Conservation (phyloP, 108 stramenopile genomes). For the Seminavis robusta region DNA sequence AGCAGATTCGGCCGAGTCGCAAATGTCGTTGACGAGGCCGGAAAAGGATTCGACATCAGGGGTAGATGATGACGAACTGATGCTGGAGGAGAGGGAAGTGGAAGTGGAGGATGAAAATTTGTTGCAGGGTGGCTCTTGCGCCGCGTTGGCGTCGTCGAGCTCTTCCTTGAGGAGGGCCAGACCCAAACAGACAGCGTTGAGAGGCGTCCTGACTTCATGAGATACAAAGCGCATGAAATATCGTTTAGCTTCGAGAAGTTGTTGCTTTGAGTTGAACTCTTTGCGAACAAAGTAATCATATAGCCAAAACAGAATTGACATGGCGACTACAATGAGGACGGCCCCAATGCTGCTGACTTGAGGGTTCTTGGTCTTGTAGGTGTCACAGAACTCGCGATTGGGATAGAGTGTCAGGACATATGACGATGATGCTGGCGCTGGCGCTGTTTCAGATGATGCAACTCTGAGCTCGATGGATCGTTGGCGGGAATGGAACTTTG, state of each 20-base stretch:
- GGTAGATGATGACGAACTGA: too few relatives aligned
- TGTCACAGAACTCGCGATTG: slow-evolving; percentile 15
- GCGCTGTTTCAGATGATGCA: too few relatives aligned
- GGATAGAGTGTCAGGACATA: too few relatives aligned
- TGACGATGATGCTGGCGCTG: too few relatives aligned
- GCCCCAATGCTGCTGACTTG: slow-evolving; percentile 16
- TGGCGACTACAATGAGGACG: slow-evolving; percentile 24
- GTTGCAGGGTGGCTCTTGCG: too few relatives aligned
- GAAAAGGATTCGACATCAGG: too few relatives aligned
- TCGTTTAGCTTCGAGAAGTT: slow-evolving; percentile 37
- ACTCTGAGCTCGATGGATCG: too few relatives aligned
- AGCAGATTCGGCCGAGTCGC: slow-evolving; percentile 17
- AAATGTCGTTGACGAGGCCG: too few relatives aligned
- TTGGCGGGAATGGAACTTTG: too few relatives aligned
- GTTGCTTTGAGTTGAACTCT: slow-evolving; percentile 30
- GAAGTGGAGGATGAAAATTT: too few relatives aligned
- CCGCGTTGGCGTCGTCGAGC: slow-evolving; percentile 4
- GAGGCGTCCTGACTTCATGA: slow-evolving; percentile 37
- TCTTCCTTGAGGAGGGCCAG: slow-evolving; percentile 27
- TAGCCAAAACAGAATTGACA: slow-evolving; percentile 27
- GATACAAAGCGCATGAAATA: slow-evolving; percentile 38
- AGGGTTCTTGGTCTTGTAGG: slow-evolving; percentile 20
- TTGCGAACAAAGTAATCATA: slow-evolving; percentile 40
- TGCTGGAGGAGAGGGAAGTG: too few relatives aligned
- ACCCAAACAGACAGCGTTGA: slow-evolving; percentile 43